Evolutionary conservation across 2,329 filamentous ascomycete genomes (phyloP).

Genomic region (Aspergillus quadrilineatus): DNA sequence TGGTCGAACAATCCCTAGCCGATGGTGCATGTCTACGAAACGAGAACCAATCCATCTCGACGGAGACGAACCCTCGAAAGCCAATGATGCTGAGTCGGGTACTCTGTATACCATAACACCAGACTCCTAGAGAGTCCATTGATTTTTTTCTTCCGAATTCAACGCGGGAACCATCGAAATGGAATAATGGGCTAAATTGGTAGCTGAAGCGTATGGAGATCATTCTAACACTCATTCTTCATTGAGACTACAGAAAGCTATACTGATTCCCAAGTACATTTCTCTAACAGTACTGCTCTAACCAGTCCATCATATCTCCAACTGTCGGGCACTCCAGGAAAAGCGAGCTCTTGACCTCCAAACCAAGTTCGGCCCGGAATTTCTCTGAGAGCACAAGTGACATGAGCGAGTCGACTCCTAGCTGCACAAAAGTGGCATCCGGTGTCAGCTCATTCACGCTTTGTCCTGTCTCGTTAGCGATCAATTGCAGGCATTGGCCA

Average conservation of each 20-base stretch:
- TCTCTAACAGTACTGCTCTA: slow-evolving; percentile 14
- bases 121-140: no score
- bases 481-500: slow-evolving; percentile 24
- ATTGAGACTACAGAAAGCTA: not conserved
- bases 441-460: slow-evolving; percentile 23
- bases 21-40: no score
- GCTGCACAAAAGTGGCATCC: slow-evolving; percentile 27
- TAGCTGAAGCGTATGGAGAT: not conserved
- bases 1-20: no score
- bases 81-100: no score
- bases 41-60: no score
- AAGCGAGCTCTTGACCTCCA: slow-evolving; percentile 29
- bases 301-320: slow-evolving; percentile 19
- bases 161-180: no score
- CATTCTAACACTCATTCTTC: slow-evolving; percentile 3
- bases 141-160: no score
- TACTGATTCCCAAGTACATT: not conserved
- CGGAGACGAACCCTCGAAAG: no score
- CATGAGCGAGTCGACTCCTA: slow-evolving; percentile 42
- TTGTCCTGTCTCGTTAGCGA: slow-evolving; percentile 30
- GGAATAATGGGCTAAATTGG: not conserved
- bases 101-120: no score
- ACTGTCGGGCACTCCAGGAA: slow-evolving; percentile 27
- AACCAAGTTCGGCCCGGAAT: slow-evolving; percentile 30
- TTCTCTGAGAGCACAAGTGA: slow-evolving; percentile 36